Evolutionary conservation across 1,284 basidiomycete genomes (phyloP).

Genomic region (Agroathelia rolfsii): DNA sequence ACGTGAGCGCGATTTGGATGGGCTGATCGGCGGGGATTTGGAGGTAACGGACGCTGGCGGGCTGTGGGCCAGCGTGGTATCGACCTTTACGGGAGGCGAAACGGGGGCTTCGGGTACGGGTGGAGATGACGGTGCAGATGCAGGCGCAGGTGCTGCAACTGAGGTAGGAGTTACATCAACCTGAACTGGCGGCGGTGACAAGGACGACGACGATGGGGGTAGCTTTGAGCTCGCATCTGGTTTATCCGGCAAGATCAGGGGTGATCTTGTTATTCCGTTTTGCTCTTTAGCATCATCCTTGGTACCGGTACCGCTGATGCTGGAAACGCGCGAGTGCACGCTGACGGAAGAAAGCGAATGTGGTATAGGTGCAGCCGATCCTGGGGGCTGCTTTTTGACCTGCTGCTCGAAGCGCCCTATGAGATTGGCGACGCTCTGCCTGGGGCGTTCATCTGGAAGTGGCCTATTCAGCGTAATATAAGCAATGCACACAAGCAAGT

Average conservation of each 20-base stretch:
- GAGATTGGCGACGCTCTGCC: slow-evolving; percentile 73
- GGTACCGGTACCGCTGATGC: slow-evolving; percentile 48
- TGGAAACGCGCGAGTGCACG: slow-evolving; percentile 47
- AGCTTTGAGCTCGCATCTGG: too few species aligned
- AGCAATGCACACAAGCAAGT: too few species aligned
- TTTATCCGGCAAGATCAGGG: too few species aligned
- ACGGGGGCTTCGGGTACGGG: slow-evolving; percentile 16
- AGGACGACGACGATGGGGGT: too few species aligned
- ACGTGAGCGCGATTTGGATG: slow-evolving; percentile 15
- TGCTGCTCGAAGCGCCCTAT: slow-evolving; percentile 76
- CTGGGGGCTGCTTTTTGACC: slow-evolving; percentile 44
- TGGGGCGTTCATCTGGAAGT: slow-evolving; percentile 73
- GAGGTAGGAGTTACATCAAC: slow-evolving; percentile 6
- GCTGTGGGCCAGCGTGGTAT: slow-evolving; percentile 17
- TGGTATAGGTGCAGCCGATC: slow-evolving; percentile 24
- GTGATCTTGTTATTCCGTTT: slow-evolving; percentile 73
- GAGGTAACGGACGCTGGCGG: slow-evolving; percentile 18
- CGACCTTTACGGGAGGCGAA: slow-evolving; percentile 9
- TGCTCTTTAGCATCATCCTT: slow-evolving; percentile 58
- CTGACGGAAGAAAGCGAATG: too few species aligned
- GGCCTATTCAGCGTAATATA: slow-evolving; percentile 59
- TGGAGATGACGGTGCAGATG: slow-evolving; percentile 10
- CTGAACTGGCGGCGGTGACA: slow-evolving; percentile 1
- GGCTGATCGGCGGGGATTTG: slow-evolving; percentile 17
- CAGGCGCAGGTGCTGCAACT: slow-evolving; percentile 6